Base-by-base conservation (phyloP, 805 yeast species). In the Candida tammaniensis region DNA sequence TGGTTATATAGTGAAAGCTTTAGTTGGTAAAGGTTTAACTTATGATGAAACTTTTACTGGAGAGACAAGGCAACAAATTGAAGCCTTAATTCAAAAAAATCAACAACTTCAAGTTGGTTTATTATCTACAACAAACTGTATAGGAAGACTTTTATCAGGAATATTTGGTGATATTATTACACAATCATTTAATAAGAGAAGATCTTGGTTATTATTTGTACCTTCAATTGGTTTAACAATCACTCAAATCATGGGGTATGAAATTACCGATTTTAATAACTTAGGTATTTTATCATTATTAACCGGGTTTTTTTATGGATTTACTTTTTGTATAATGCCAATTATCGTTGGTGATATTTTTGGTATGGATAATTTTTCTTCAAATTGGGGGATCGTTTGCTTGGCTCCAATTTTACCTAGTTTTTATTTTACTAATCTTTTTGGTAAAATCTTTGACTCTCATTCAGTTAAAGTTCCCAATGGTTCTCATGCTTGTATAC, bases 61-160 rank as follows among this genome's bases (percentile, higher is more conserved):
- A 4, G 39, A 32, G 5, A 13, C 44, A 6, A 35, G 31, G 11
- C 40, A 28, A 2, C 31, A 44, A n/a, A 42, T 59, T 4, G 65
- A 59, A 7, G 48, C 51, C 5, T 39, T 61, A 29, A 64, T 76
- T 20, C 82, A 74, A 48, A 55, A 57, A 28, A 68, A 76, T 37
- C 94, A 85, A 53, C 82, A 82, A 35, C 57, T 70, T 20, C 93
- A 85, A 54, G 94, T 85, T 10, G 80, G 86, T 2, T 49, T 81
- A n/a, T 56, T 85, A 4, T 83, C 91, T 2, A 49, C 81, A 11
- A 71, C 80, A 18, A 82, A 84, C 44, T 84, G 84, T 48, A 45
- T 60, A 0, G 94, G 91, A 2, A 62, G 94, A 35, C 55, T 85
- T 5, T 35, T 68, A 2, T 72, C 85, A 24, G 94, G 94, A 0